Evolutionary conservation across 352 stramenopile species (phyloP).

Genomic region (Phytopythium montanum): DNA sequence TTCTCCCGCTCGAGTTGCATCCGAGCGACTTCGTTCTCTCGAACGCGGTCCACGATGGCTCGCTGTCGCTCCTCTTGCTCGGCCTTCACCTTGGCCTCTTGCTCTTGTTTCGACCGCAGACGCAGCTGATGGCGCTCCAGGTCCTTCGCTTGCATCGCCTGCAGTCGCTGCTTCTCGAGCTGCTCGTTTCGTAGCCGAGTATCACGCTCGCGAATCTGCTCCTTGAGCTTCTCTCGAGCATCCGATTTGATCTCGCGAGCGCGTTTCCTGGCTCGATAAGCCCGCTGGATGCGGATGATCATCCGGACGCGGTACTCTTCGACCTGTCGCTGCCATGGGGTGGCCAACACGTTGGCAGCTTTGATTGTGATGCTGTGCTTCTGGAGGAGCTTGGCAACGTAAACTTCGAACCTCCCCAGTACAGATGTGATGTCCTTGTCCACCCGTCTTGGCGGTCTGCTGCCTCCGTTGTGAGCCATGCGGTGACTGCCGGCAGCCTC

Average conservation of each 20-base stretch:
- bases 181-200: constrained; percentile 40
- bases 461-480: not conserved
- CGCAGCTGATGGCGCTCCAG: constrained; percentile 51
- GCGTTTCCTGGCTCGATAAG: constrained; percentile 45
- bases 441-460: constrained; percentile 2
- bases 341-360: constrained; percentile 39
- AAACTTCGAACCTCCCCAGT: constrained; percentile 52
- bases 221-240: constrained; percentile 41
- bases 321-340: constrained; percentile 71
- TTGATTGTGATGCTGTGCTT: constrained; percentile 60
- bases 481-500: not conserved
- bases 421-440: constrained; percentile 45
- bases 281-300: constrained; percentile 68
- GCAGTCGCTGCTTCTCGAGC: constrained; percentile 52
- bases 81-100: constrained; percentile 37
- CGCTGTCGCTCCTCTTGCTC: constrained; percentile 40
- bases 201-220: constrained; percentile 51
- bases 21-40: constrained; percentile 42
- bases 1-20: constrained; percentile 21
- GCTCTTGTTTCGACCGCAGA: constrained; percentile 43
- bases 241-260: constrained; percentile 38
- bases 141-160: constrained; percentile 51
- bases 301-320: constrained; percentile 62
- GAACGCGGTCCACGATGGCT: constrained; percentile 40
- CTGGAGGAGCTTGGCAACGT: constrained; percentile 46